A percentile compares a stretch with the other conserved stretches of the same genome.
Evolutionary conservation across 1,284 basidiomycete genomes (phyloP).

Genomic region (Ceratobasidium papillatum): DNA sequence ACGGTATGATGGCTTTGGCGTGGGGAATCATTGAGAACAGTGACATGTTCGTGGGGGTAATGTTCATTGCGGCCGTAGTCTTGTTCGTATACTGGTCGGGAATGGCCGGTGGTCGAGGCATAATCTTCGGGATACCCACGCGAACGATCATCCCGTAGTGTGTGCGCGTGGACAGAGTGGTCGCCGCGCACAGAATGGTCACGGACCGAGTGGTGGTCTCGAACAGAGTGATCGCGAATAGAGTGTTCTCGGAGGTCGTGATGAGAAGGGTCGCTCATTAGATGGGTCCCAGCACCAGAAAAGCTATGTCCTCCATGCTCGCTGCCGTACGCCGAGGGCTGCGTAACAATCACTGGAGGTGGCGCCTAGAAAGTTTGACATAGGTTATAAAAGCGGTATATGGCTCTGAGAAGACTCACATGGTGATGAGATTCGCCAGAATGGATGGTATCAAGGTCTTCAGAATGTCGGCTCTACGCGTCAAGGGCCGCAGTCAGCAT

Average conservation of each 20-base stretch:
- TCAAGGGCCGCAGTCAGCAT: background rate
- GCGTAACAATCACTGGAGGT: background rate
- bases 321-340: background rate
- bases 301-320: constrained; percentile 18
- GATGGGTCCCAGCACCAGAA: constrained; percentile 22
- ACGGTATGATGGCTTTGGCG: constrained; percentile 18
- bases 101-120: constrained; percentile 18
- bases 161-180: constrained; percentile 19
- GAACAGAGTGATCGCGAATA: constrained; percentile 15
- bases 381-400: background rate
- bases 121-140: constrained; percentile 31
- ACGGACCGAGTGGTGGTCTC: constrained; percentile 2
- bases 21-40: constrained; percentile 26
- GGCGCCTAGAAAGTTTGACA: background rate
- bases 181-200: constrained; percentile 13
- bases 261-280: constrained; percentile 23
- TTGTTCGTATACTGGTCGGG: constrained; percentile 10
- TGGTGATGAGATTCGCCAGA: constrained; percentile 11
- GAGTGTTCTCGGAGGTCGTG: constrained; percentile 22
- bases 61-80: constrained; percentile 21
- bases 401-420: background rate
- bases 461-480: constrained; percentile 25
- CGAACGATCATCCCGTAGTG: constrained; percentile 20
- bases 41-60: constrained; percentile 35
- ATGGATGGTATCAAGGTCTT: constrained; percentile 29